Evolutionary conservation across 2,329 filamentous ascomycete genomes (phyloP), one percentile per base, ranked within the genome.

Genomic region (Hypoxylon sp.): DNA sequence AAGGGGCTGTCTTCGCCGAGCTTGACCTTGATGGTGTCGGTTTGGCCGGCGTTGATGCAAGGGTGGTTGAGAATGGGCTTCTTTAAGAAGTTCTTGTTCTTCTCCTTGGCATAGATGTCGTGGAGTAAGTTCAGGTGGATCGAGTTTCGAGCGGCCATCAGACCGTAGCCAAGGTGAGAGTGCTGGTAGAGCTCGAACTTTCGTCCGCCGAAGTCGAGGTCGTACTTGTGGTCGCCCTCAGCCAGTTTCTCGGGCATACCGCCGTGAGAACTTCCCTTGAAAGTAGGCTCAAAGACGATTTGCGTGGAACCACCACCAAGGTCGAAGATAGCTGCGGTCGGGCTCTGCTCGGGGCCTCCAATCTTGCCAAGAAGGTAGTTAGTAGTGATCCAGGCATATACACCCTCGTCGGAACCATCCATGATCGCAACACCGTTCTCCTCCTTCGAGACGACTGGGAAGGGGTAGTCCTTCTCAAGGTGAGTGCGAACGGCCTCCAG

Each of bases 351-450:
- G 1, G 94, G 93, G 10, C 93, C 92, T 66, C 96, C 96, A 80
- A 99, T 98, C 84, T 98, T 98, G 76, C 95, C 95, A 24, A 99
- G 89, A 44, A 99, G 91, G 82, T 99, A 99, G 86, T 99, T 99
- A 73, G 94, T 96, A 6, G 96, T 99, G 80, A 99, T 97, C 96
- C 96, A 99, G 58, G 96, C 97, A 78, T 97, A 99, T 31, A 99
- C 95, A 78, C 96, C 96, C 83, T 99, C 96, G 77, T 98, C 93
- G 55, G 93, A 94, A 69, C 96, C 96, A 75, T 97, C 94, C 96
- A 99, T 99, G 80, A 99, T 97, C 70, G 94, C 89, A 29, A 99
- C 93, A 62, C 97, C 96, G 61, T 92, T 90, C 74, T 95, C 91
- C 75, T 93, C 93, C 71, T 90, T 87, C 11, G 93, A 91, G 62